phyloP scores from a whole-genome alignment of 129 eudicot genomes.

The Escallonia herrerae region DNA sequence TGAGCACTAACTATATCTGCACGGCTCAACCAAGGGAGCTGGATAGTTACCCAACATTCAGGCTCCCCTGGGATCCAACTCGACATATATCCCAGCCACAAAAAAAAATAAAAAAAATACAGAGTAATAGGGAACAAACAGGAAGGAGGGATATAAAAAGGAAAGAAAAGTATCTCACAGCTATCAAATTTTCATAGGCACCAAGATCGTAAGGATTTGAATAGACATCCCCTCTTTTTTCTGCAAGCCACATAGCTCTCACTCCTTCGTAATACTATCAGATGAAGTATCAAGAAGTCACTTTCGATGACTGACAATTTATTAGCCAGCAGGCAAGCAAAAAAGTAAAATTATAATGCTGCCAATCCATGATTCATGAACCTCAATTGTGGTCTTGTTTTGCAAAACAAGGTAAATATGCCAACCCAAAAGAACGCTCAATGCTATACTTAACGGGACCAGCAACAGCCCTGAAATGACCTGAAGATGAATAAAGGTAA shows the following conservation, averaged over 20 bases:
- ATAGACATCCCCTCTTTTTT: slow-evolving; percentile 77
- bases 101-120: too few relatives aligned
- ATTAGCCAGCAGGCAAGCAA: neutral
- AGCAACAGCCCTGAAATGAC: slow-evolving; percentile 58
- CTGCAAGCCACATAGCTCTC: slow-evolving; percentile 92
- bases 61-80: neutral
- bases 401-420: slow-evolving; percentile 63
- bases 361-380: slow-evolving; percentile 5
- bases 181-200: slow-evolving; percentile 58
- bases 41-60: too few relatives aligned
- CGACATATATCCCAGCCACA: too few relatives aligned
- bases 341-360: neutral
- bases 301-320: neutral
- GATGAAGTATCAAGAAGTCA: neutral
- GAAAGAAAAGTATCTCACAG: slow-evolving; percentile 35
- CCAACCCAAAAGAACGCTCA: slow-evolving; percentile 71
- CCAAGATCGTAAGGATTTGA: slow-evolving; percentile 89
- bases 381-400: slow-evolving; percentile 95
- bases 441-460: slow-evolving; percentile 50
- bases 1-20: neutral
- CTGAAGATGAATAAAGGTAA: slow-evolving; percentile 28
- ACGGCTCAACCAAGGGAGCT: neutral
- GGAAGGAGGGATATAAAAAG: neutral
- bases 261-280: slow-evolving; percentile 91
- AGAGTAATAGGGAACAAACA: too few relatives aligned